Percentiles rank a stretch among this genome's conserved stretches.
Evolutionary conservation across 2,329 filamentous ascomycete genomes (phyloP).

Genomic region (Ascochyta koolunga): DNA sequence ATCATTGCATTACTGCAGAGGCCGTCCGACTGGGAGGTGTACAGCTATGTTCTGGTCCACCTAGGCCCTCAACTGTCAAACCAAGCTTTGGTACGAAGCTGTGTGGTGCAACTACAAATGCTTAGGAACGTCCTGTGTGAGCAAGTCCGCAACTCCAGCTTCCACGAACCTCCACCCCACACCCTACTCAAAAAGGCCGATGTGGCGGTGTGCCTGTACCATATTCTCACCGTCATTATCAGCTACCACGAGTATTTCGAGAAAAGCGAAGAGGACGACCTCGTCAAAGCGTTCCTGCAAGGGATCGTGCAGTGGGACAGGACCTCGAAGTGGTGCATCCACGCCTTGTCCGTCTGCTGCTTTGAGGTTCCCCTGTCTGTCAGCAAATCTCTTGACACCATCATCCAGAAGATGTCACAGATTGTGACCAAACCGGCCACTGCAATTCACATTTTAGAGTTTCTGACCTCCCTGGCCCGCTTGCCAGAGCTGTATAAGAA

Average conservation of each 20-base stretch:
- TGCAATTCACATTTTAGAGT: constrained; percentile 93
- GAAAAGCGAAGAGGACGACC: constrained; percentile 85
- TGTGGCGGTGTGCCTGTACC: constrained; percentile 86
- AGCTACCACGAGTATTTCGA: constrained; percentile 88
- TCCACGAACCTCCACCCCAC: constrained; percentile 80
- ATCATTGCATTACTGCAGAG: constrained; percentile 75
- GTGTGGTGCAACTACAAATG: constrained; percentile 75
- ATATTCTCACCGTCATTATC: constrained; percentile 83
- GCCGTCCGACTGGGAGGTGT: constrained; percentile 86
- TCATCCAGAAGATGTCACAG: constrained; percentile 91
- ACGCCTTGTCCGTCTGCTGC: constrained; percentile 92
- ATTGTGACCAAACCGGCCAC: constrained; percentile 94
- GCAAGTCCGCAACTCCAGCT: constrained; percentile 76
- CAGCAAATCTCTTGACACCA: constrained; percentile 81
- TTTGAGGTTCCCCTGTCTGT: constrained; percentile 90
- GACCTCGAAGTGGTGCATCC: constrained; percentile 90
- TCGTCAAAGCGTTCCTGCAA: constrained; percentile 83
- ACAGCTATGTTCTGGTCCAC: constrained; percentile 87
- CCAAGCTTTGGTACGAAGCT: constrained; percentile 78
- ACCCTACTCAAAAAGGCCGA: constrained; percentile 85
- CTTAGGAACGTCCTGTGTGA: constrained; percentile 80
- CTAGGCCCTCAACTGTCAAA: constrained; percentile 88
- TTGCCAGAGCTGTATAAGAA: constrained; percentile 85
- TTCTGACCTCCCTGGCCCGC: constrained; percentile 86
- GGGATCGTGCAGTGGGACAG: constrained; percentile 85